Evolutionary conservation across 2,329 filamentous ascomycete genomes (phyloP).

Genomic region (Fonsecaea erecta): DNA sequence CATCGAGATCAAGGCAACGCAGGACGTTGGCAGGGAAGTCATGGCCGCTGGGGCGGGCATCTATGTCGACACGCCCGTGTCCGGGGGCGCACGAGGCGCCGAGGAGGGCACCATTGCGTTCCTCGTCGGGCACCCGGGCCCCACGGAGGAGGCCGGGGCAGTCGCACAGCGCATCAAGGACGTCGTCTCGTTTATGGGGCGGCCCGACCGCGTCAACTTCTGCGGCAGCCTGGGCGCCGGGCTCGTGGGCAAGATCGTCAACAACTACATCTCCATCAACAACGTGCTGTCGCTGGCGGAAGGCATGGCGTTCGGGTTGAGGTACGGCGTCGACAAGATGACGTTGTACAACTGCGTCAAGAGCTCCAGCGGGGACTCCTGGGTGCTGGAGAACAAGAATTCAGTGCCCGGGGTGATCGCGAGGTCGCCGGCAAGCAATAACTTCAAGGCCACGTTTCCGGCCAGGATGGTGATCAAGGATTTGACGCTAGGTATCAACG

Average conservation of each 20-base stretch:
- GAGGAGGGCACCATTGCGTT: conserved; percentile 17
- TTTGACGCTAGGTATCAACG: conserved; percentile 9
- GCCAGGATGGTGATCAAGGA: conserved; percentile 15
- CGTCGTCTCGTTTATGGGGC: conserved; percentile 12
- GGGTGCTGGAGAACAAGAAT: conserved; percentile 5
- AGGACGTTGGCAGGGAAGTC: conserved; percentile 5
- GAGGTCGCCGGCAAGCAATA: conserved; percentile 3
- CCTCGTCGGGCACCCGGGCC: neutral
- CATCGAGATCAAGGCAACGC: neutral
- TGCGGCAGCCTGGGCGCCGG: conserved; percentile 13
- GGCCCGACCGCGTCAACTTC: conserved; percentile 6
- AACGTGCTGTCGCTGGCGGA: conserved; percentile 13
- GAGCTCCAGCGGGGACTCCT: conserved; percentile 22
- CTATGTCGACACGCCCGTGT: conserved; percentile 21
- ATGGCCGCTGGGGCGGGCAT: neutral
- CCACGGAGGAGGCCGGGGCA: neutral
- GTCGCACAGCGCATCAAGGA: conserved; percentile 1
- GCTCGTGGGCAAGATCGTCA: conserved; percentile 19
- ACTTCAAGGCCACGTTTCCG: conserved; percentile 9
- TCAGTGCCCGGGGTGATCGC: conserved; percentile 16
- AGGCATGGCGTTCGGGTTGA: conserved; percentile 21
- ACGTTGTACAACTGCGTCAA: conserved; percentile 17
- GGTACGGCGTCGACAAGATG: conserved; percentile 14
- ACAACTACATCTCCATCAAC: conserved; percentile 24
- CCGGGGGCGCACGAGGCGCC: conserved; percentile 15